Base-by-base conservation (phyloP, 768 basidiomycete genomes). In the Leccinum uliginosum region DNA sequence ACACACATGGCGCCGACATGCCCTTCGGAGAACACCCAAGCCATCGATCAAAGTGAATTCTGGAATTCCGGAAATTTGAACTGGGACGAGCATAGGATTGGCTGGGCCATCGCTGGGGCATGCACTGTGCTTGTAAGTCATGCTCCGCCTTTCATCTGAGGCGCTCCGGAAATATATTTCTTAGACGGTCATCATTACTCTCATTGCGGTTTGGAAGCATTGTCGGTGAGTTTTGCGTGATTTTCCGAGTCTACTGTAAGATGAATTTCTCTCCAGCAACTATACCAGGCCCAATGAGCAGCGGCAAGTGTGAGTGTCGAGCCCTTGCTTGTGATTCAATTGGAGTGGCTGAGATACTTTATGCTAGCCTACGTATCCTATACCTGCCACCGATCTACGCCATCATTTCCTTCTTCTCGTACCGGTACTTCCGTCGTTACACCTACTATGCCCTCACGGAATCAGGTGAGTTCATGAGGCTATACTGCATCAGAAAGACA, bases 311-410 rank as follows among this genome's bases (percentile, higher is more conserved):
- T 89, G 65, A 63, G 80, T 72, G 3, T 50, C 46, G 40, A 47
- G 26, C 17, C 40, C 30, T 38, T 49, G 27, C 2, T 29, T 3
- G 29, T n/a, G 35, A 48, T 50, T 8, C 19, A 38, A 54, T 45
- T 10, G 14, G 43, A 17, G 44, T 38, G 50, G 38, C 53, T 38
- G 19, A 53, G 29, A 21, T 32, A 9, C 19, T 40, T 34, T 17
- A 27, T 50, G 26, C 15, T 66, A 90, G 87, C 56, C 63, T 91
- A n/a, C 84, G 91, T 56, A 83, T 93, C 50, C 65, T 93, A 59
- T 91, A 90, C 63, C 89, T 93, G 90, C 91, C 91, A 2, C 81
- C 84, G 1, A 77, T 93, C 38, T 93, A 89, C 68, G 86, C 86
- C 26, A 74, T 93, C 59, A 82, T 94, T 50, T 91, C 90, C 3